Base-by-base conservation (phyloP, 192 early-diverging fungal genomes). In the Dissophora globulifera region DNA sequence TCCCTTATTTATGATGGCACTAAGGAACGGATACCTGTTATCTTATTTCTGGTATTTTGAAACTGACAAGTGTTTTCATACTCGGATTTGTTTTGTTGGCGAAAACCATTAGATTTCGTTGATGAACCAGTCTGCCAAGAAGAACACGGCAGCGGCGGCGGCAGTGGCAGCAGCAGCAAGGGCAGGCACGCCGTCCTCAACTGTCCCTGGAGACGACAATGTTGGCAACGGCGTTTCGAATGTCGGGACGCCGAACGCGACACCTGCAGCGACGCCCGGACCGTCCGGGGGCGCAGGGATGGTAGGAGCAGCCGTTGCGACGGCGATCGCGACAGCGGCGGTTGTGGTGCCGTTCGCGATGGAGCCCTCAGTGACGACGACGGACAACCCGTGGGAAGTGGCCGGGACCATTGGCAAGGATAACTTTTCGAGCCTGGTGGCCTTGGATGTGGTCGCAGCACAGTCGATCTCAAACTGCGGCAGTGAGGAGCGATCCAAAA, bases 371-470 rank as follows among this genome's bases (percentile, higher is more conserved):
- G 72, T 76, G 42, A 61, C 43, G 35, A 67, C 72, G 17, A 76
- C 72, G 9, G 61, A 60, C 40, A 47, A 64, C 31, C 33, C 63
- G 9, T 76, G 72, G 72, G 72, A 76, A 19, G 50, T 67, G n/a
- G 72, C 72, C 19, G 72, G 72, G 16, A 62, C 64, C 13, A 66
- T 76, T 20, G 72, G 72, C 31, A 76, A 76, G 33, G 72, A 67
- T 35, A 40, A 76, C 22, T 76, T 76, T 23, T 76, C 72, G 15
- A 74, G 58, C 26, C 22, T 68, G 11, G 63, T 78, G 27, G 52
- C 91, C 2, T 75, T 94, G 31, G 92, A 94, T 62, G 58, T 81
- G 1, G 88, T 90, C 2, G 86, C 92, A 65, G 88, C 88, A 4
- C 91, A 92, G 57, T 86, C 85, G 53, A 91, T 94, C 35, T 79